phyloP scores from a whole-genome alignment of 2,329 filamentous ascomycete species.

The Pseudodiploospora longispora region DNA sequence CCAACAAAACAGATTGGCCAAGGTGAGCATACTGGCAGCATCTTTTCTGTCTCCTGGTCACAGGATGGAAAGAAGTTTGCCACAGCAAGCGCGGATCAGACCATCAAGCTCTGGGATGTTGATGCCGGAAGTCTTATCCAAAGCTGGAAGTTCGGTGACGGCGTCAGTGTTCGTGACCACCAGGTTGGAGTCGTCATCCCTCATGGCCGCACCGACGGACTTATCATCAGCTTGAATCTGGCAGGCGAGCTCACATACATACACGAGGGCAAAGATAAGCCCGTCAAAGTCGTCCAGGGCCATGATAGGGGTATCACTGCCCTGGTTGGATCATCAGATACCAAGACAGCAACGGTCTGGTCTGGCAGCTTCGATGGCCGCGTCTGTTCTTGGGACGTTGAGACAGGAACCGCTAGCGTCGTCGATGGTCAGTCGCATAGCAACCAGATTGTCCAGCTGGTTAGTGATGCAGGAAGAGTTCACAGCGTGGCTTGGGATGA shows the following conservation, averaged over 20 bases:
- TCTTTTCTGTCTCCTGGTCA: slow-evolving; percentile 87
- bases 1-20: slow-evolving; percentile 69
- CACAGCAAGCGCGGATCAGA: slow-evolving; percentile 90
- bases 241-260: slow-evolving; percentile 88
- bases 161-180: slow-evolving; percentile 69
- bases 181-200: slow-evolving; percentile 95
- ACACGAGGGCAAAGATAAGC: slow-evolving; percentile 59
- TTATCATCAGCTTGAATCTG: slow-evolving; percentile 85
- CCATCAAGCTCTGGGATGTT: slow-evolving; percentile 88
- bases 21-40: slow-evolving; percentile 82
- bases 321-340: slow-evolving; percentile 38
- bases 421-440: slow-evolving; percentile 77
- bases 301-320: slow-evolving; percentile 90
- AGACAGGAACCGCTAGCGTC: slow-evolving; percentile 57
- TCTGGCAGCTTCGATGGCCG: slow-evolving; percentile 91
- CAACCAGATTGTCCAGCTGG: slow-evolving; percentile 76
- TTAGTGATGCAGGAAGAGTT: slow-evolving; percentile 53
- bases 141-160: slow-evolving; percentile 79
- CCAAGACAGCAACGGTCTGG: slow-evolving; percentile 60
- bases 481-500: slow-evolving; percentile 95
- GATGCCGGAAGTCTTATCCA: slow-evolving; percentile 70
- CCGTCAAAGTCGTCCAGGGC: slow-evolving; percentile 67
- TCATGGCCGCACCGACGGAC: slow-evolving; percentile 68
- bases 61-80: slow-evolving; percentile 78
- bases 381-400: slow-evolving; percentile 75